A percentile compares a stretch with the other conserved stretches of the same genome.
These are phyloP conservation scores for Gelatoporia subvermispora DNA, from an alignment of 768 basidiomycete genomes.

Conservation along the genomic window DNA sequence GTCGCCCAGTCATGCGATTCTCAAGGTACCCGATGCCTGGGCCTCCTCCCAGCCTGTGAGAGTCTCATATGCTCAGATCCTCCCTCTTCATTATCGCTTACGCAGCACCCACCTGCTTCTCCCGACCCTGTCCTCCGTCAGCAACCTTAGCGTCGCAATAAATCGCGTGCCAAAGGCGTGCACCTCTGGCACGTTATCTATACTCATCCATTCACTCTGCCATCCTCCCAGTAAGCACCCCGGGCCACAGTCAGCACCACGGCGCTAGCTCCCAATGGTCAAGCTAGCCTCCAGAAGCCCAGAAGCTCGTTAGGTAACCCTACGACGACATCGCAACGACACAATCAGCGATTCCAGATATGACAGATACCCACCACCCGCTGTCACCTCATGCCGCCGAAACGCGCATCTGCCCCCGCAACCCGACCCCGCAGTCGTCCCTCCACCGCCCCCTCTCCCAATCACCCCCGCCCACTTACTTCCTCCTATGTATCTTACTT, in stretches of 20 bases:
- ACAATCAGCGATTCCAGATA: conserved; percentile 2
- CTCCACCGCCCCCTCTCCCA: background rate
- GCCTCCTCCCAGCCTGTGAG: conserved; percentile 8
- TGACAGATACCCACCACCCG: background rate
- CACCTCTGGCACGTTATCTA: background rate
- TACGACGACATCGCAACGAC: conserved; percentile 9
- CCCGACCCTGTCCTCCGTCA: background rate
- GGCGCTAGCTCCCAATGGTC: background rate
- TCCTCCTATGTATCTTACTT: too few relatives aligned
- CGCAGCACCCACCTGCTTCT: background rate
- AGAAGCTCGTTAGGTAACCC: conserved; percentile 15
- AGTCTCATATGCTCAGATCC: background rate
- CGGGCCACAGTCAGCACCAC: background rate
- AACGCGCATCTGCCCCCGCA: too few relatives aligned
- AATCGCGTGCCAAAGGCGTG: background rate
- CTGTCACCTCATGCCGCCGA: too few relatives aligned
- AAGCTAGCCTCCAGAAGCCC: conserved; percentile 9
- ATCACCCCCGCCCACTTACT: background rate
- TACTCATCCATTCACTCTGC: background rate
- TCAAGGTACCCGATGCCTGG: conserved; percentile 16
- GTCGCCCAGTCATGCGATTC: conserved; percentile 8
- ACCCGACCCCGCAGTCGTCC: too few relatives aligned
- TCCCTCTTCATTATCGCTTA: background rate
- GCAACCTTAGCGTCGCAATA: background rate
- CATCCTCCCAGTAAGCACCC: background rate